Base-by-base conservation (phyloP, 768 basidiomycete species). In the Lactarius quietus region DNA sequence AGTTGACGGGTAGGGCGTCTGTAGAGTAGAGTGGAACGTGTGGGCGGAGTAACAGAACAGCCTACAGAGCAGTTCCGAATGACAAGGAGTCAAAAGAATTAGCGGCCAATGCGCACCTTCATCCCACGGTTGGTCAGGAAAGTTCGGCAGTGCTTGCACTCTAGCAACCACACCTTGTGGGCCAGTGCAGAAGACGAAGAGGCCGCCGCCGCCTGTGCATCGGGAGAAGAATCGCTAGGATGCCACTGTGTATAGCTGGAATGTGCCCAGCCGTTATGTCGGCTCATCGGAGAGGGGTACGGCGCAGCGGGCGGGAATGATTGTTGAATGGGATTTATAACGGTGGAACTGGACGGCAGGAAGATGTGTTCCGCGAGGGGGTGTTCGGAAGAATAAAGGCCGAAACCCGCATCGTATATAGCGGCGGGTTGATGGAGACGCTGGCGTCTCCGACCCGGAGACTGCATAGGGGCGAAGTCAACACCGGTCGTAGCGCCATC, bases 41-140 rank as follows among this genome's bases (percentile, higher is more conserved):
- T 0, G 92, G 91, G 62, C 87, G 84, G 61, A 93, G 81, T 26
- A 94, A 81, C n/a, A 93, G 81, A 45, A 93, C 91, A 55, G 92
- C 92, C 91, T 92, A 70, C 57, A 65, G 57, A 61, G 33, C n/a
- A 65, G 31, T 23, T 31, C 38, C 26, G 43, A 52, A 48, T 61
- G 66, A 60, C 20, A 59, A 36, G 52, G 51, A 29, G 39, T 58
- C 28, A 45, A 61, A 45, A 29, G 41, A 63, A 23, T n/a, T 33
- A 53, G 29, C 60, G 26, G 17, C 51, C 33, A 41, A 43, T 31
- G 57, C 67, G 62, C 70, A 85, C 90, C 82, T 90, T 89, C 92
- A 93, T 93, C 62, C 87, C 92, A 31, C 92, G 83, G 74, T 93
- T 92, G 18, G 91, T 90, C 56, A 93, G 76, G 72, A 93, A 93